Base-by-base conservation (phyloP, 2,329 filamentous ascomycete genomes). In the Aureobasidium sp. region DNA sequence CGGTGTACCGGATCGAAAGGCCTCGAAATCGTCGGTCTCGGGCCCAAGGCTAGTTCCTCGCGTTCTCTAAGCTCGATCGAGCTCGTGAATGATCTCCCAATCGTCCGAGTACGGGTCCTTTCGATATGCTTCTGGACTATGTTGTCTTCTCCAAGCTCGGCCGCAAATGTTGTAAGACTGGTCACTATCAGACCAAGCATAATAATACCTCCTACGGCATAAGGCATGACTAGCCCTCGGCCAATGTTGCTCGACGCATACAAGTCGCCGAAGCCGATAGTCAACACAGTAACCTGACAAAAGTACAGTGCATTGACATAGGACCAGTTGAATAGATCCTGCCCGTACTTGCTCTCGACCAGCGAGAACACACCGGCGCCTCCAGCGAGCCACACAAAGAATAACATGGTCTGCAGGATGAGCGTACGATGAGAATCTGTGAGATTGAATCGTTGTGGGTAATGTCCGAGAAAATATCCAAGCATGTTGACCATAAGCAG, bases 321-420 rank as follows among this genome's bases (percentile, higher is more conserved):
- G 22, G 80, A 77, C 86, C 91, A 94, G 3, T 76, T 81, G 64
- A 64, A 62, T 31, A 69, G 37, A 9, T 48, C 56, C 36, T 68
- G 61, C 1, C 76, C 77, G 44, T 72, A 72, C 11, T 70, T 64
- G 3, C 63, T 68, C 63, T 96, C 87, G 3, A 94, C 81, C 1
- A 78, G 78, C 6, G 85, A 84, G 70, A 94, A 96, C 0, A 96
- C 76, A 0, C 87, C 82, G 0, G 87, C 90, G 0, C 92, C 92
- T 2, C 91, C 75, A 0, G 89, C 85, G 0, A 97, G 78, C 79
- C 94, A 96, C 52, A 90, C 76, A 57, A 96, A 86, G 70, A 95
- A 90, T 61, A 89, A 78, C 74, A 95, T 95, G 1, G 91, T 96
- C 74, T 97, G 92, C 31, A 96, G 76, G 79, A 97, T 96, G 25